Base-by-base conservation (phyloP, 2,329 filamentous ascomycete species). In the Beauveria sp. region DNA sequence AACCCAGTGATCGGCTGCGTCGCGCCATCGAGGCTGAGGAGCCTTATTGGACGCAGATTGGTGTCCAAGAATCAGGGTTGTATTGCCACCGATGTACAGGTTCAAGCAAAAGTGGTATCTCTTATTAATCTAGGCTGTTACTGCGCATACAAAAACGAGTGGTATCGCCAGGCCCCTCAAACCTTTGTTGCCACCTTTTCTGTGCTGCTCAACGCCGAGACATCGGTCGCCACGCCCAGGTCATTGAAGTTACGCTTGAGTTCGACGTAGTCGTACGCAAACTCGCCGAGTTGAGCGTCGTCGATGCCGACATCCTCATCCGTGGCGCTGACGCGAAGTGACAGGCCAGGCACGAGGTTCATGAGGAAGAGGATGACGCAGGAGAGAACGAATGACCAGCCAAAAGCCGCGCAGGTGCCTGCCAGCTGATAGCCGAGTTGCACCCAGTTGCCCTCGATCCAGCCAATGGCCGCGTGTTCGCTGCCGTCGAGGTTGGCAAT, bases 211-310 rank as follows among this genome's bases (percentile, higher is more conserved):
- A 67, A 69, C 31, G 62, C 52, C 5, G 62, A 63, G n/a, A 43
- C 59, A n/a, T 48, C 60, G 12, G 31, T 57, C 20, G 28, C 53
- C 14, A 43, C 46, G 50, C 66, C 66, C 26, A 68, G 64, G 62
- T 75, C 80, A 63, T 73, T 76, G 61, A 92, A 84, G 68, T 93
- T 88, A 61, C 83, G 79, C 46, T 79, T 79, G 53, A 85, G 71
- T 82, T 92, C 89, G 68, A 92, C 89, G 73, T 92, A 92, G 73
- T 92, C 89, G 78, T 91, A 92, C 31, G 89, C 89, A 69, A 92
- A 92, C 76, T 93, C 89, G 74, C 89, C 89, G 57, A 91, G 86
- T 77, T 92, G 87, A 72, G 84, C 83, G 69, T 91, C 88, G 69
- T 92, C 89, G 34, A 86, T 76, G 56, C 88, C 88, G 26, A 88